phyloP scores from a whole-genome alignment of 768 basidiomycete species.

The Cubamyces lactineus region DNA sequence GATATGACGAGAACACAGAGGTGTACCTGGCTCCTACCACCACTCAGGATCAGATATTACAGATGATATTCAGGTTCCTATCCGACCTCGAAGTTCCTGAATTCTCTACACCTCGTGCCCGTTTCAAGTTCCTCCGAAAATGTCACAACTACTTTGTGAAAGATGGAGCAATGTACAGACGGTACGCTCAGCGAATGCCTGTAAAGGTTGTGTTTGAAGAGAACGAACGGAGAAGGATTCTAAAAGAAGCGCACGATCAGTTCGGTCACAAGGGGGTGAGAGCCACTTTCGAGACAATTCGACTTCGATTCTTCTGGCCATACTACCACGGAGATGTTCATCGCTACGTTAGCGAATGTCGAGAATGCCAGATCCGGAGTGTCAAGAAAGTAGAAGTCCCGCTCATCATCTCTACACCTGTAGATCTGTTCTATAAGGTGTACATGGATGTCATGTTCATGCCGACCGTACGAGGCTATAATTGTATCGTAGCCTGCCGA shows the following conservation, averaged over 20 bases:
- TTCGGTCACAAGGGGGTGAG: slow-evolving; percentile 27
- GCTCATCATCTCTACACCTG: slow-evolving; percentile 18
- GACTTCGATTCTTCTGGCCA: slow-evolving; percentile 9
- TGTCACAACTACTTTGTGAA: slow-evolving; percentile 22
- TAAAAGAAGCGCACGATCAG: slow-evolving; percentile 27
- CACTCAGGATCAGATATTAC: slow-evolving; percentile 20
- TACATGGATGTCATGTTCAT: slow-evolving; percentile 27
- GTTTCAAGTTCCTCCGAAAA: slow-evolving; percentile 12
- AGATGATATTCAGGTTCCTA: slow-evolving; percentile 27
- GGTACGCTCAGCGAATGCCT: not conserved
- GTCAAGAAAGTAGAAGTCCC: slow-evolving; percentile 24
- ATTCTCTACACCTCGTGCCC: not conserved
- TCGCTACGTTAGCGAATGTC: slow-evolving; percentile 22
- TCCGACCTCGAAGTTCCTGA: not conserved
- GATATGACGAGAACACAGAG: too few species aligned
- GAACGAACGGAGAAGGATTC: slow-evolving; percentile 4
- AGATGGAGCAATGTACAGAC: slow-evolving; percentile 9
- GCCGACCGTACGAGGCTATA: slow-evolving; percentile 22
- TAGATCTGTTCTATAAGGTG: slow-evolving; percentile 19
- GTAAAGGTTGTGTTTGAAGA: slow-evolving; percentile 12
- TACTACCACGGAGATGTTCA: not conserved
- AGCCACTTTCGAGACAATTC: slow-evolving; percentile 15
- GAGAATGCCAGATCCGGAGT: slow-evolving; percentile 26
- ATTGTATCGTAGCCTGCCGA: slow-evolving; percentile 31
- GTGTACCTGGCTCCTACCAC: not conserved